Percentiles rank a stretch among this genome's conserved stretches.
Conservation (phyloP, 2,329 filamentous ascomycete genomes). For the Colletotrichum sp. region DNA sequence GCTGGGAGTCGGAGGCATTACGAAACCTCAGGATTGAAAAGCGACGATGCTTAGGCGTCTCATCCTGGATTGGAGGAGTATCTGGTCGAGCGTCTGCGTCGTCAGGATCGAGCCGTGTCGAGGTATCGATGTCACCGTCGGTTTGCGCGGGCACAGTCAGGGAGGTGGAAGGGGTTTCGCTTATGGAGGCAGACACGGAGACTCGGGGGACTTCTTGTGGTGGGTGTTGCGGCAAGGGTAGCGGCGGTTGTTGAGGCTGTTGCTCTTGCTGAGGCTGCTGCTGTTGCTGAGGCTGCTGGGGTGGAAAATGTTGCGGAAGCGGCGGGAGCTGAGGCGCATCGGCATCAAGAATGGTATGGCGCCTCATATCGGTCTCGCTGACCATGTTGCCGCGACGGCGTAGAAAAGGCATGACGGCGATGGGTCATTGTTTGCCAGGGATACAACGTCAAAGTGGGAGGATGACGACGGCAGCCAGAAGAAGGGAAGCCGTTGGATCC, state of each 20-base stretch:
- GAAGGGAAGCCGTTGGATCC: constrained; percentile 7
- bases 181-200: background rate
- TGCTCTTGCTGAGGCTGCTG: constrained; percentile 1
- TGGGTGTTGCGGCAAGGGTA: background rate
- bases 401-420: constrained; percentile 62
- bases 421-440: constrained; percentile 37
- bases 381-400: constrained; percentile 65
- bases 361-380: constrained; percentile 65
- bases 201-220: background rate
- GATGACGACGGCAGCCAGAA: constrained; percentile 11
- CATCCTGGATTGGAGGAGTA: constrained; percentile 59
- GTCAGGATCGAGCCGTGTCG: constrained; percentile 8
- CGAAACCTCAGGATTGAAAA: constrained; percentile 82
- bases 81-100: constrained; percentile 41
- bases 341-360: constrained; percentile 46
- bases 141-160: constrained; percentile 5
- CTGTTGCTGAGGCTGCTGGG: constrained; percentile 2
- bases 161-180: background rate
- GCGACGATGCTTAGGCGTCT: constrained; percentile 61
- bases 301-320: constrained; percentile 22
- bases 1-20: constrained; percentile 91
- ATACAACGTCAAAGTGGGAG: constrained; percentile 3
- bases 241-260: background rate
- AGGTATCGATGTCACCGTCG: background rate
- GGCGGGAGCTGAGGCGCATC: constrained; percentile 31